Evolutionary conservation across 495 filamentous ascomycete species (phyloP), one percentile per base, ranked within the genome.

Genomic region (Penicillium roqueforti): DNA sequence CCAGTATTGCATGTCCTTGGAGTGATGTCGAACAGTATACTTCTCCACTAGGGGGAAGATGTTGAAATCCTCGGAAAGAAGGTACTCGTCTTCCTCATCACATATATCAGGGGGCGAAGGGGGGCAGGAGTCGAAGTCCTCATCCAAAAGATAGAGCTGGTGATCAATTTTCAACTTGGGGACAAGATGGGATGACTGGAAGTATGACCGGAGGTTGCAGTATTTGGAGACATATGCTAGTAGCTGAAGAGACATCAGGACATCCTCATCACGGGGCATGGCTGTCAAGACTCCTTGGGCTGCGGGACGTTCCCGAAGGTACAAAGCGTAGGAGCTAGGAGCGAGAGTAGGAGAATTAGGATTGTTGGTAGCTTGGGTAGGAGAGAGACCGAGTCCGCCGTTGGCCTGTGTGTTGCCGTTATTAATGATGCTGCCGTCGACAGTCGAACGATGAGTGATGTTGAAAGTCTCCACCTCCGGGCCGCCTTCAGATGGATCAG

Each of bases 1-100:
- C 93, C 93, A 98, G 74, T 97, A 97, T 67, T 96, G 91, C 93
- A 98, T 97, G 68, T 97, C 92, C 48, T 86, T 87, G 45, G 87
- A 89, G 68, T 96, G 90, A 65, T 95, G 89, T 51, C 92, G 83
- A 37, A 96, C 90, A 11, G 93, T 98, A 69, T 96, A 97, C 69
- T 96, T 96, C 73, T 98, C 93, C 40, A 98, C 92, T 50, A 98
- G 77, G 23, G 93, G 93, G 74, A 98, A 98, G 65, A 97, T 96
- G 72, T 97, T 98, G 70, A 91, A 88, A 69, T 97, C 89, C 68
- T 97, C 91, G 1, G 91, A 88, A 3, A 93, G 81, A 5, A 93
- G 75, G 60, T 96, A 97, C 63, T 98, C 93, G 57, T 96, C 90
- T 53, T 95, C 87, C 10, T 82, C 77, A 45, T 89, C 86, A 11